Evolutionary conservation across 768 basidiomycete species (phyloP), one percentile per base, ranked within the genome.

Genomic region (Hirschioporus abietinus): DNA sequence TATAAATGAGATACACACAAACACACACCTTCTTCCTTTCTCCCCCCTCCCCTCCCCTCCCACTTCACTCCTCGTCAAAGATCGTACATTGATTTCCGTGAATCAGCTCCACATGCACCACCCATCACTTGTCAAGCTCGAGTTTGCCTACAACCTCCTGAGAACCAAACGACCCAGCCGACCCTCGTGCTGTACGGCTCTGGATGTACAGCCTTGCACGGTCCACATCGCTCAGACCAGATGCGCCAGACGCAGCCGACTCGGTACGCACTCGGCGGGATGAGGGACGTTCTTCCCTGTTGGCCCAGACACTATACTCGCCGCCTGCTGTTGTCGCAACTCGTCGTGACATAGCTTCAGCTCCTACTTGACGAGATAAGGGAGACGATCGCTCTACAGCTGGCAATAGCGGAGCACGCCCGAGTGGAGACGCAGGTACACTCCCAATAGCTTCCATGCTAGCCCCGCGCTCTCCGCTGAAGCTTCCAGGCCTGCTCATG

Each of bases 61-160:
- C 42, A 10, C 42, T 30, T 30, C 30, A 30, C 30, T 30, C 8
- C 30, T 8, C 30, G 30, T 30, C 30, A 30, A n/a, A 30, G 30
- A 30, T 8, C 42, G 12, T 52, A 52, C 42, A 52, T 15, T 3
- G 2, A 15, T 52, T 12, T 52, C 42, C 42, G 15, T 3, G 12
- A 5, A 52, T 52, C 42, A 52, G 42, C 58, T 59, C 20, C 34
- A 36, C 64, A 36, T 26, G 36, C 25, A 58, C 59, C 25, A 61
- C 60, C 76, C 73, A 23, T 75, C 74, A 52, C 73, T 73, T 0
- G 69, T 79, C 78, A 35, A 79, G 73, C 63, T 87, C 86, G 78
- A 88, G 77, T 70, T 81, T 72, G 57, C 86, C 86, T 65, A 88
- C 78, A 7, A 87, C 84, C 75, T 88, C 86, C 68, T 75, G 77